Base-by-base conservation (phyloP, 108 stramenopile species). In the Cyclotella cryptica region DNA sequence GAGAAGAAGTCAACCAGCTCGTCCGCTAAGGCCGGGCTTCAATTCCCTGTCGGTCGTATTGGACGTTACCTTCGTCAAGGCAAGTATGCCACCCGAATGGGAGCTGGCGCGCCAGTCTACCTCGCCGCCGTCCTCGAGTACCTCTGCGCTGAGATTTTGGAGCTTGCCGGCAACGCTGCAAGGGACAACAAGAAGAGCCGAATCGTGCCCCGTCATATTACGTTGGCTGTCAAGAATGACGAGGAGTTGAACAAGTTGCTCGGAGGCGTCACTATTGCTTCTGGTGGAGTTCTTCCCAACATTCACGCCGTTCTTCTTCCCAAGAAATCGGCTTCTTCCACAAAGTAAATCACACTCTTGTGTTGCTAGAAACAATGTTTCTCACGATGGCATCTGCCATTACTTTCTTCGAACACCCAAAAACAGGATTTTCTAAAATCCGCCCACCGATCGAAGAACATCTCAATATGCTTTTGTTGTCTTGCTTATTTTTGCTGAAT, bases 171-270 rank as follows among this genome's bases (percentile, higher is more conserved):
- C 44, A 96, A 96, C 66, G 93, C 95, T 45, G 93, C 93, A 22
- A 90, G 93, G 80, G 95, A 96, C 88, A 96, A 93, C 89, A 93
- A 96, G 78, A 96, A 93, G 89, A 69, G 73, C 53, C 89, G 92
- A 45, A 96, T 93, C 81, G 83, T 93, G 42, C 95, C 95, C 26
- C 91, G 93, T 75, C 95, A 96, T 88, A 86, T 93, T 68, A 92
- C 92, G 72, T 78, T 96, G 55, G 95, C 95, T 30, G 89, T 96
- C 77, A 87, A 91, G 81, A 92, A 89, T 80, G 91, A 92, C 73
- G 94, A 91, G 84, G 94, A 92, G 83, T 73, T 92, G 77, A 95
- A 95, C 90, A 92, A 91, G 80, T 83, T 95, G 27, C 79, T 95
- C 51, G 92, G 94, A 62, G 79, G 76, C 57, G 93, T 95, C 54